phyloP scores from a whole-genome alignment of 306 rosid genomes.

The Lathyrus oleraceus region DNA sequence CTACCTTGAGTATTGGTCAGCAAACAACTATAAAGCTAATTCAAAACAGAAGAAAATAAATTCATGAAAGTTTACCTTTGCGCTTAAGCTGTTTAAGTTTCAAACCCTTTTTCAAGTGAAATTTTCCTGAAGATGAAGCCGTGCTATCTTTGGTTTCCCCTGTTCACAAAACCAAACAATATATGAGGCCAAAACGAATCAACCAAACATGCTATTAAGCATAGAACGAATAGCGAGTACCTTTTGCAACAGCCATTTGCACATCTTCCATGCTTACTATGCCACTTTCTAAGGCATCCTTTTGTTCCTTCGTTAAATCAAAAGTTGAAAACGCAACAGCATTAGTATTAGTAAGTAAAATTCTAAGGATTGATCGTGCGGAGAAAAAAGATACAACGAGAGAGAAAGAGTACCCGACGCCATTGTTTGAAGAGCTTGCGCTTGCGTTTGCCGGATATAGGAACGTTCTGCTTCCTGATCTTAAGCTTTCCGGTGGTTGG shows the following conservation, averaged over 20 bases:
- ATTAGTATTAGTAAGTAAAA: not conserved
- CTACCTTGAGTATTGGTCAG: not conserved
- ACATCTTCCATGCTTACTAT: constrained; percentile 74
- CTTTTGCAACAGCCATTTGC: constrained; percentile 84
- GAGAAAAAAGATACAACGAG: not conserved
- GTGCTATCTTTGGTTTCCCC: constrained; percentile 39
- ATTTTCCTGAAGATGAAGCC: constrained; percentile 32
- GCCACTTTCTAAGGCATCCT: constrained; percentile 67
- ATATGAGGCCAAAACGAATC: not conserved
- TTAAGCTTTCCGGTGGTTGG: constrained; percentile 71
- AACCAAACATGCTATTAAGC: too few species aligned
- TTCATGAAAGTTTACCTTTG: constrained; percentile 44
- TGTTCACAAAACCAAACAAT: constrained; percentile 24
- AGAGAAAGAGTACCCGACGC: constrained; percentile 62
- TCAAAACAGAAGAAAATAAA: not conserved
- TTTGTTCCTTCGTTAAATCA: constrained; percentile 60
- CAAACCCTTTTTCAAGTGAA: constrained; percentile 59
- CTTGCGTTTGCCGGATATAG: constrained; percentile 86
- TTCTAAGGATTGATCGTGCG: too few species aligned
- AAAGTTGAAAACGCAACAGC: constrained; percentile 13
- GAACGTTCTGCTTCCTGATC: constrained; percentile 49
- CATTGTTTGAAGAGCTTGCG: constrained; percentile 82
- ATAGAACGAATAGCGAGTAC: constrained; percentile 33
- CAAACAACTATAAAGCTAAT: not conserved
- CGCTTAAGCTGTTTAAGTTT: constrained; percentile 59